Conservation (phyloP, 78 protist genomes). For the Dictyostelium discoideum region DNA sequence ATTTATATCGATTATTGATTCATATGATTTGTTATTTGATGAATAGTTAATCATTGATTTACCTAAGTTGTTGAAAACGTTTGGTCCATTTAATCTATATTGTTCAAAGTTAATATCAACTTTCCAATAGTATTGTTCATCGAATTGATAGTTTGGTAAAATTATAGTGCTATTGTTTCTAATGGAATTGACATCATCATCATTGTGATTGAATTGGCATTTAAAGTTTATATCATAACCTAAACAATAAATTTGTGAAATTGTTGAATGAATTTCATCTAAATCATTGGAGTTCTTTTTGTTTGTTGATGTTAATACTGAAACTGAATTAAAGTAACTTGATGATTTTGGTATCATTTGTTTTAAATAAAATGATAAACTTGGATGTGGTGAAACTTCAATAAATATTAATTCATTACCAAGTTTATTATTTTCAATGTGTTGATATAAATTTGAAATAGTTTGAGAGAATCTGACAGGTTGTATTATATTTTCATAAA, state of each 20-base stretch:
- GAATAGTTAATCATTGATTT: not conserved
- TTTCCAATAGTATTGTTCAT: not conserved
- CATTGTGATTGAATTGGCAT: not conserved
- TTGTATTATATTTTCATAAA: not conserved
- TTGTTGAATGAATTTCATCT: not conserved
- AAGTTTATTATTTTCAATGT: not conserved
- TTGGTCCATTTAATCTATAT: not conserved
- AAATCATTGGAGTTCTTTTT: not conserved
- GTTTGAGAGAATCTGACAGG: slow-evolving; percentile 17
- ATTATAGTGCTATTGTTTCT: not conserved
- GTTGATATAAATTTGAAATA: not conserved
- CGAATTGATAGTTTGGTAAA: not conserved
- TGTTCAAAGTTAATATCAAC: not conserved
- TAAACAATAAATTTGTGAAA: slow-evolving; percentile 8
- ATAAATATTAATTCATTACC: not conserved
- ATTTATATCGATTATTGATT: slow-evolving; percentile 24
- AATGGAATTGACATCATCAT: not conserved
- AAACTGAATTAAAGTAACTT: not conserved
- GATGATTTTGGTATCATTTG: not conserved
- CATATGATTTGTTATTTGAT: not conserved
- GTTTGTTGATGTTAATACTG: slow-evolving; percentile 10
- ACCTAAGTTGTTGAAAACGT: not conserved
- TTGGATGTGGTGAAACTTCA: slow-evolving; percentile 38
- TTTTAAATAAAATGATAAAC: not conserved
- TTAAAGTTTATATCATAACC: slow-evolving; percentile 11